Conservation (phyloP, 2,329 filamentous ascomycete species). For the Ophiostoma pallidulum region DNA sequence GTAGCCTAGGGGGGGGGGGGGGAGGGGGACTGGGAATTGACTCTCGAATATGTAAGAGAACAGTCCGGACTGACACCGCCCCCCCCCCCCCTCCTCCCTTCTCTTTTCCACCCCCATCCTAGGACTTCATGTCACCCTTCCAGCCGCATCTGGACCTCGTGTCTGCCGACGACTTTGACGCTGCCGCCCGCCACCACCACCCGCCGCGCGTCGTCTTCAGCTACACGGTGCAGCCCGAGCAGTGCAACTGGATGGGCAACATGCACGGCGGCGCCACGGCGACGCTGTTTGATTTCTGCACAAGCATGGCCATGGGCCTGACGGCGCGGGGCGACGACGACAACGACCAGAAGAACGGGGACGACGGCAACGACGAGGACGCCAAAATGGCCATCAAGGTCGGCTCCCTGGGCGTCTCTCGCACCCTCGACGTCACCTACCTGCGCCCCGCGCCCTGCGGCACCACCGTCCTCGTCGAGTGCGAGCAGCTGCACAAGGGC, state of each 20-base stretch:
- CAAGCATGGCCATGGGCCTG: conserved; percentile 48
- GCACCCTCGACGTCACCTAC: conserved; percentile 59
- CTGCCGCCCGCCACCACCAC: background rate
- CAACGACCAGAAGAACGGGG: background rate
- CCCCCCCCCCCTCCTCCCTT: too few relatives aligned
- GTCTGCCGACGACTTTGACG: conserved; percentile 21
- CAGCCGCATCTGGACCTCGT: conserved; percentile 32
- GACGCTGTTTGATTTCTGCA: conserved; percentile 58
- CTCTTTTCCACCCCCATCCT: background rate
- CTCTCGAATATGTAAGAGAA: too few relatives aligned
- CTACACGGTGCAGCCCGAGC: conserved; percentile 38
- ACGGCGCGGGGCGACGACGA: conserved; percentile 29
- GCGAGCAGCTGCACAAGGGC: conserved; percentile 49
- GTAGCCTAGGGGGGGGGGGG: too few relatives aligned
- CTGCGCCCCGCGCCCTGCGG: conserved; percentile 50
- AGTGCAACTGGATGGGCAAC: conserved; percentile 46
- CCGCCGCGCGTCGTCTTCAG: conserved; percentile 24
- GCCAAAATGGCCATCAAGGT: conserved; percentile 27
- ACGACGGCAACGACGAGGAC: background rate
- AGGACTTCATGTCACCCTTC: conserved; percentile 34
- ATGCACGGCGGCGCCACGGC: conserved; percentile 56
- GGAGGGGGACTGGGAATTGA: too few relatives aligned
- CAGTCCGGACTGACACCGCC: too few relatives aligned
- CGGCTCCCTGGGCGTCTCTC: conserved; percentile 51
- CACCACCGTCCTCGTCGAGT: conserved; percentile 41